phyloP scores from a whole-genome alignment of 768 basidiomycete genomes.

The Boletales sp. region DNA sequence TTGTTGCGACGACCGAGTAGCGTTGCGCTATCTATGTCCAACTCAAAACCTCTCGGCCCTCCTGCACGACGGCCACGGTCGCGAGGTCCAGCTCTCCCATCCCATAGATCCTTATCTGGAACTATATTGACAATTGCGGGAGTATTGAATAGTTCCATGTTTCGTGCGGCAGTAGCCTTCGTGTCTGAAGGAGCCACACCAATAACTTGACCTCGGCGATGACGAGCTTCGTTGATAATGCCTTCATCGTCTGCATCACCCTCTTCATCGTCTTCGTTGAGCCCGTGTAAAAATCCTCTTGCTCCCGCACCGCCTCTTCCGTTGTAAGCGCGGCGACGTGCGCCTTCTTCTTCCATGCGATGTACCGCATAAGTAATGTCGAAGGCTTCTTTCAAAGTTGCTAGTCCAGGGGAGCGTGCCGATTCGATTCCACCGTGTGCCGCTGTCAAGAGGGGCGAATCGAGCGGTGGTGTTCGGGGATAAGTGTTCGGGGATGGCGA shows the following conservation, averaged over 20 bases:
- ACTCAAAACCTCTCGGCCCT: conserved; percentile 57
- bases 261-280: conserved; percentile 93
- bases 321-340: conserved; percentile 76
- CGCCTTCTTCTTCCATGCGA: conserved; percentile 98
- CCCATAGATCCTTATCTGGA: conserved; percentile 36
- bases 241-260: conserved; percentile 46
- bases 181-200: conserved; percentile 2
- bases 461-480: conserved; percentile 48
- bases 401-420: conserved; percentile 87
- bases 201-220: conserved; percentile 35
- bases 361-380: conserved; percentile 99
- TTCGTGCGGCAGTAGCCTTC: conserved; percentile 13
- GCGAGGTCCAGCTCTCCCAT: conserved; percentile 69
- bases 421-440: conserved; percentile 69
- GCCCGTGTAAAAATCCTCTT: conserved; percentile 72
- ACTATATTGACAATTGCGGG: conserved; percentile 11
- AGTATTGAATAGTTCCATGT: neutral
- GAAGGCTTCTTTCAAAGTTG: conserved; percentile 95
- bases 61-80: conserved; percentile 44
- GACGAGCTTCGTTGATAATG: conserved; percentile 47
- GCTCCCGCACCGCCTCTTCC: conserved; percentile 74
- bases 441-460: conserved; percentile 87
- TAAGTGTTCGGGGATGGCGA: conserved; percentile 57
- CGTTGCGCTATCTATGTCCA: conserved; percentile 85
- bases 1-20: conserved; percentile 71